A percentile compares a stretch with the other conserved stretches of the same genome.
These are phyloP conservation scores for Linum usitatissimum DNA, from an alignment of 345 rosid species.

Conservation along the genomic window DNA sequence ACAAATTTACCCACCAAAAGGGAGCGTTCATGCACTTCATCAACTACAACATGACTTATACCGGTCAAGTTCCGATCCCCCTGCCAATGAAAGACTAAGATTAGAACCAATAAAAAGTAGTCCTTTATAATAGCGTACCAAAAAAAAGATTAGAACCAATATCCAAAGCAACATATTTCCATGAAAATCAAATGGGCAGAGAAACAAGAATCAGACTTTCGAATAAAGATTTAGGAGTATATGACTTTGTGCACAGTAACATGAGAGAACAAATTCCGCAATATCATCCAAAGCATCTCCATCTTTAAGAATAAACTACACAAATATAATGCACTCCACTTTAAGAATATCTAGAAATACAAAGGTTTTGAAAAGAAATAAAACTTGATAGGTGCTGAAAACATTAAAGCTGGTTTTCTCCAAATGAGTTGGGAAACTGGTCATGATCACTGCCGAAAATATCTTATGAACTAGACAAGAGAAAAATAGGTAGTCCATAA, in stretches of 20 bases:
- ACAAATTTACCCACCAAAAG: slow-evolving; percentile 51
- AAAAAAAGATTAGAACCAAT: too few species aligned
- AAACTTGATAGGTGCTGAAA: too few species aligned
- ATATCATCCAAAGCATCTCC: not conserved
- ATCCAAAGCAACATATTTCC: not conserved
- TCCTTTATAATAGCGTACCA: too few species aligned
- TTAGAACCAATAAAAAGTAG: too few species aligned
- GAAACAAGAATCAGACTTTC: too few species aligned
- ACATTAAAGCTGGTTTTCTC: too few species aligned
- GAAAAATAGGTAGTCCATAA: too few species aligned
- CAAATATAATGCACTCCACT: too few species aligned
- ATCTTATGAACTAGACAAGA: too few species aligned
- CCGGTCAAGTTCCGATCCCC: slow-evolving; percentile 65
- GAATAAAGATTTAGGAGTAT: not conserved
- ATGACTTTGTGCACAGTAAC: not conserved
- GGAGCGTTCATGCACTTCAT: slow-evolving; percentile 95
- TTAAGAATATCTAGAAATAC: not conserved
- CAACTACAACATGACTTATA: slow-evolving; percentile 76
- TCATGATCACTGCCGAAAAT: too few species aligned
- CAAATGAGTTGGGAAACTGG: too few species aligned
- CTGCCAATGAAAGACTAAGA: slow-evolving; percentile 23
- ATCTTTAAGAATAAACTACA: not conserved
- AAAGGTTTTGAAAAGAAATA: too few species aligned
- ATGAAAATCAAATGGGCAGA: not conserved
- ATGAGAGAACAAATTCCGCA: not conserved